A percentile compares a stretch with the other conserved stretches of the same genome.
Conservation (phyloP, 164 flowering plant genomes). For the Dillenia suffruticosa region DNA sequence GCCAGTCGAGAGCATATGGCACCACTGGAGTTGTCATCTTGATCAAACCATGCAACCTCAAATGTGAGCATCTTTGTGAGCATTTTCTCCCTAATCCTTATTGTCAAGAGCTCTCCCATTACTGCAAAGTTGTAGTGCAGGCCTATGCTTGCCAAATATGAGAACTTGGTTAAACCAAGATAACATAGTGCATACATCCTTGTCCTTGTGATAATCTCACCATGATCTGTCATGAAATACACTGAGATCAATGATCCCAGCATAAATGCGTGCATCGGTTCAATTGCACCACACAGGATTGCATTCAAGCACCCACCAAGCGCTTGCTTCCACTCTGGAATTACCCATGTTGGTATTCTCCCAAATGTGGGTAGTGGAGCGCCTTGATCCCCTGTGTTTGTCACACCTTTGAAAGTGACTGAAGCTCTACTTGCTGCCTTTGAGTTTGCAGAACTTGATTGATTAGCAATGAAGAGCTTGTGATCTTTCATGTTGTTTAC, state of each 20-base stretch:
- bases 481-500: conserved; percentile 28
- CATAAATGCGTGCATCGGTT: conserved; percentile 53
- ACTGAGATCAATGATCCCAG: conserved; percentile 74
- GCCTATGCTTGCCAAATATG: conserved; percentile 39
- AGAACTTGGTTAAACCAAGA: conserved; percentile 41
- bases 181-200: conserved; percentile 45
- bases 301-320: conserved; percentile 53
- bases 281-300: conserved; percentile 61
- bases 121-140: conserved; percentile 80
- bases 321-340: conserved; percentile 78
- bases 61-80: conserved; percentile 76
- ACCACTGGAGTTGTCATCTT: conserved; percentile 71
- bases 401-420: not conserved
- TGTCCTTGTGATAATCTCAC: conserved; percentile 47
- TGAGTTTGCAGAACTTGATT: conserved; percentile 56
- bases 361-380: conserved; percentile 52
- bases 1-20: conserved; percentile 81
- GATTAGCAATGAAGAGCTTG: conserved; percentile 31
- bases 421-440: not conserved
- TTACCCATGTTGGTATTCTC: conserved; percentile 49
- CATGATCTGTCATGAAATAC: conserved; percentile 49
- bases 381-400: conserved; percentile 4
- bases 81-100: conserved; percentile 76
- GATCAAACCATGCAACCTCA: conserved; percentile 89
- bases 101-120: conserved; percentile 85